Evolutionary conservation across 352 stramenopile species (phyloP).

Genomic region (Globisporangium acanthophoron): DNA sequence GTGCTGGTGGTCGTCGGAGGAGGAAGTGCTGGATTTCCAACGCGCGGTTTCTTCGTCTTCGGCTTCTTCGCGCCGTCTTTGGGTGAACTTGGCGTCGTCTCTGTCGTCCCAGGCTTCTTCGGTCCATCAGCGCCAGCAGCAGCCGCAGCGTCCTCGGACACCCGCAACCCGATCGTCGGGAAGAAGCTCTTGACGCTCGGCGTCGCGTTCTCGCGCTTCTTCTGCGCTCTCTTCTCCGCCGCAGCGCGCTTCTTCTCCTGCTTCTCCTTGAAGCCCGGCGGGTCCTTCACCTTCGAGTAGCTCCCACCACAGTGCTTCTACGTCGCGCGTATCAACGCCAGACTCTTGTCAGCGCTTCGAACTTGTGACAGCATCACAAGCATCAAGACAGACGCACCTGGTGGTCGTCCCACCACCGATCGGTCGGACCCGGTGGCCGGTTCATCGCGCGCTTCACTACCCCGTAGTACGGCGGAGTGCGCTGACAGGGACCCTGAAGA

Average conservation of each 20-base stretch:
- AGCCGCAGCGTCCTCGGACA: neutral
- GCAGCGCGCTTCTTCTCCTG: conserved; percentile 27
- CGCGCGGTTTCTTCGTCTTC: conserved; percentile 19
- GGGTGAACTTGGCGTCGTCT: neutral
- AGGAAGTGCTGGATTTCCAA: neutral
- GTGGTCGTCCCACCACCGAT: conserved; percentile 73
- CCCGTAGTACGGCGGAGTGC: conserved; percentile 65
- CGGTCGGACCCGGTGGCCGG: conserved; percentile 57
- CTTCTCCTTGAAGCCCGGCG: conserved; percentile 44
- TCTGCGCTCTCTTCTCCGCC: conserved; percentile 21
- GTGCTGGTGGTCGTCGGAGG: neutral
- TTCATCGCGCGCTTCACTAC: conserved; percentile 88
- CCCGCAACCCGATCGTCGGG: neutral
- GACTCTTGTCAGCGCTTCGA: too few species aligned
- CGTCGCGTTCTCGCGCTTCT: conserved; percentile 30
- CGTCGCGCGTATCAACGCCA: neutral
- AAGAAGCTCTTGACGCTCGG: conserved; percentile 31
- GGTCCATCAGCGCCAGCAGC: too few species aligned
- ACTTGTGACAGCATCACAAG: too few species aligned
- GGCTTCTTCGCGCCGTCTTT: conserved; percentile 1
- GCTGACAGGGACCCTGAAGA: conserved; percentile 53
- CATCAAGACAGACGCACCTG: conserved; percentile 13
- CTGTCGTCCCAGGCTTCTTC: neutral
- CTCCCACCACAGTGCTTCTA: conserved; percentile 56
- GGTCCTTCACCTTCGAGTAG: conserved; percentile 74